A percentile compares a stretch with the other conserved stretches of the same genome.
phyloP scores from a whole-genome alignment of 2,329 filamentous ascomycete species.

The Chaetomium sp. region DNA sequence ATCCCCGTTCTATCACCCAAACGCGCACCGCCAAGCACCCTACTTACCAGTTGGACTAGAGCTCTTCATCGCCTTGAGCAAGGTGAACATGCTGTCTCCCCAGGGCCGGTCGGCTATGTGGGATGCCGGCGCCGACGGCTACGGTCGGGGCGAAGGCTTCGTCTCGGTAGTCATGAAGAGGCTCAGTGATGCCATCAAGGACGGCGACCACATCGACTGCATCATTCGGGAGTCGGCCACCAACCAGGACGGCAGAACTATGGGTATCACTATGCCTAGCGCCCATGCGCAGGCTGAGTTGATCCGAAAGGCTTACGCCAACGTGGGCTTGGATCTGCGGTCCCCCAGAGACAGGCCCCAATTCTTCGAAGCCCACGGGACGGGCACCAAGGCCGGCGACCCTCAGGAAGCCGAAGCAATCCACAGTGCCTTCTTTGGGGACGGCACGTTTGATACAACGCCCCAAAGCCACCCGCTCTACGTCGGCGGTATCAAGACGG shows the following conservation, averaged over 20 bases:
- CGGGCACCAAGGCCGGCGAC: constrained; percentile 38
- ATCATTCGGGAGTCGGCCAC: constrained; percentile 47
- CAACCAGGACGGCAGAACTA: constrained; percentile 51
- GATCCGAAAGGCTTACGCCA: constrained; percentile 45
- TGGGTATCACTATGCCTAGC: constrained; percentile 53
- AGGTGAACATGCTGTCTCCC: constrained; percentile 44
- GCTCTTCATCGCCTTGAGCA: constrained; percentile 39
- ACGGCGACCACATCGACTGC: constrained; percentile 44
- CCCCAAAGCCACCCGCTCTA: not conserved
- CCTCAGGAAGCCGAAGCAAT: constrained; percentile 20
- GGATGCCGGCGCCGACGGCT: constrained; percentile 53
- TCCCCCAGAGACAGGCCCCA: not conserved
- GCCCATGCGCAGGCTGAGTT: constrained; percentile 43
- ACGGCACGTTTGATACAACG: not conserved
- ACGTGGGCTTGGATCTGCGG: constrained; percentile 41
- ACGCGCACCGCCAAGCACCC: too few species aligned
- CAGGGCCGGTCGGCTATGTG: constrained; percentile 46
- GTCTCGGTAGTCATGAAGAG: constrained; percentile 51
- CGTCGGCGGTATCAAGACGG: constrained; percentile 45
- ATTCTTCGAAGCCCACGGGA: constrained; percentile 48
- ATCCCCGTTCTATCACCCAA: too few species aligned
- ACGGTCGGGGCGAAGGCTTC: constrained; percentile 55
- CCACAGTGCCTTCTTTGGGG: too few species aligned
- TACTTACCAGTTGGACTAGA: too few species aligned
- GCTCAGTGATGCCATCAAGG: constrained; percentile 46